Evolutionary conservation across 73 alveolate species (phyloP).

Genomic region (Paramecium sexaurelia): DNA sequence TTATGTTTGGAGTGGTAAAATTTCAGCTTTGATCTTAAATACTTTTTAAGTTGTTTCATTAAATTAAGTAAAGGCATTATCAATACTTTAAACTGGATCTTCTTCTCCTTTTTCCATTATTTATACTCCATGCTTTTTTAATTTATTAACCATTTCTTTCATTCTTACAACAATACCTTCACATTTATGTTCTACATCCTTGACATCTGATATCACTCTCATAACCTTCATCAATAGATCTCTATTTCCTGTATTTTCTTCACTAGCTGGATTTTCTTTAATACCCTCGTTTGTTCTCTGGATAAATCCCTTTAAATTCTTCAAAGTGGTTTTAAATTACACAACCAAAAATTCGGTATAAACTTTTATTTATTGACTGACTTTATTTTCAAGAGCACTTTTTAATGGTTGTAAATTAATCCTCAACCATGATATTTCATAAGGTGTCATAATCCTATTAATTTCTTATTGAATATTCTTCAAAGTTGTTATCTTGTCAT

Average conservation of each 20-base stretch:
- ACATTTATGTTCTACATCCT: conserved; percentile 85
- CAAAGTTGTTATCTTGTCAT: conserved; percentile 93
- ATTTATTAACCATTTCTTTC: conserved; percentile 81
- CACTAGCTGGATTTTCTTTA: conserved; percentile 85
- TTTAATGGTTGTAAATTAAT: conserved; percentile 93
- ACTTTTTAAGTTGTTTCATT: conserved; percentile 96
- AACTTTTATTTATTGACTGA: conserved; percentile 89
- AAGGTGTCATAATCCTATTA: conserved; percentile 88
- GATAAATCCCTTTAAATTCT: conserved; percentile 88
- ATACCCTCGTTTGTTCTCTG: conserved; percentile 94
- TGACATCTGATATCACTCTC: conserved; percentile 95
- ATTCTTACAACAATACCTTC: conserved; percentile 82
- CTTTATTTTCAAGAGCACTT: conserved; percentile 85
- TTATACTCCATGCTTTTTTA: conserved; percentile 87
- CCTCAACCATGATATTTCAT: conserved; percentile 96
- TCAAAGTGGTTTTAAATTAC: conserved; percentile 85
- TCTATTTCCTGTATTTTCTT: conserved; percentile 78
- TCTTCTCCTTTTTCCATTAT: conserved; percentile 80
- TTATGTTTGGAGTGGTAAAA: conserved; percentile 95
- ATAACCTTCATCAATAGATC: conserved; percentile 88
- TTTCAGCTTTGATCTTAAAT: conserved; percentile 97
- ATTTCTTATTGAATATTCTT: conserved; percentile 88
- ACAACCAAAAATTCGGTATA: conserved; percentile 92
- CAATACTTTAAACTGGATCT: conserved; percentile 74
- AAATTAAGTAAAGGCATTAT: conserved; percentile 87